phyloP scores from a whole-genome alignment of 148 eudicot genomes.

The Rhododendron henanense region DNA sequence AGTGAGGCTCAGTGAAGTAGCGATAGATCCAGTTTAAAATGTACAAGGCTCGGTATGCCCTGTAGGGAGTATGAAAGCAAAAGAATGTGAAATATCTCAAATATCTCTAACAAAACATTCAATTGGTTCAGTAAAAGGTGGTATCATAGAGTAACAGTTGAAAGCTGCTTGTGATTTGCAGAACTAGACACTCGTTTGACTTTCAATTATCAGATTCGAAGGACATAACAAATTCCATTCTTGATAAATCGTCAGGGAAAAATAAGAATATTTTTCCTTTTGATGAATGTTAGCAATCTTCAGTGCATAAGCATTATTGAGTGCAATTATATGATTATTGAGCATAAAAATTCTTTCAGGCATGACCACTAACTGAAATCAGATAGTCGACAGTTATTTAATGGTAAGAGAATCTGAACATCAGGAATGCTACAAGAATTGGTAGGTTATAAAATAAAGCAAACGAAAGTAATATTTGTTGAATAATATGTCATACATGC shows the following conservation, averaged over 20 bases:
- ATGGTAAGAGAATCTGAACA: background rate
- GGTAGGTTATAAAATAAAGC: background rate
- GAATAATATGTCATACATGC: background rate
- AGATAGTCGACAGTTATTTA: background rate
- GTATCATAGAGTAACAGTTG: background rate
- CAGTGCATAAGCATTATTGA: background rate
- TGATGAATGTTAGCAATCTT: background rate
- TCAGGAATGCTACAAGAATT: background rate
- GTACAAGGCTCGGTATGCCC: constrained; percentile 85
- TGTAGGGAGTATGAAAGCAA: constrained; percentile 29
- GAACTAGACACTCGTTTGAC: background rate
- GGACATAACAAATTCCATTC: background rate
- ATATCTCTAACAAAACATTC: background rate
- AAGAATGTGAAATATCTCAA: background rate
- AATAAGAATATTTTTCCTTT: background rate
- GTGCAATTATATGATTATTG: background rate
- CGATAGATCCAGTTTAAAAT: constrained; percentile 96
- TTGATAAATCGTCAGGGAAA: background rate
- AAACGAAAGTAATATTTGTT: background rate
- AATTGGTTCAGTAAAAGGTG: background rate
- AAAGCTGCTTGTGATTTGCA: background rate
- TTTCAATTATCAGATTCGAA: background rate
- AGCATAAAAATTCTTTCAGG: background rate
- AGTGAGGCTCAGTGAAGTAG: constrained; percentile 94
- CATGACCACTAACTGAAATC: background rate